Evolutionary conservation across 495 filamentous ascomycete genomes (phyloP).

Genomic region (Lophium mytilinum): DNA sequence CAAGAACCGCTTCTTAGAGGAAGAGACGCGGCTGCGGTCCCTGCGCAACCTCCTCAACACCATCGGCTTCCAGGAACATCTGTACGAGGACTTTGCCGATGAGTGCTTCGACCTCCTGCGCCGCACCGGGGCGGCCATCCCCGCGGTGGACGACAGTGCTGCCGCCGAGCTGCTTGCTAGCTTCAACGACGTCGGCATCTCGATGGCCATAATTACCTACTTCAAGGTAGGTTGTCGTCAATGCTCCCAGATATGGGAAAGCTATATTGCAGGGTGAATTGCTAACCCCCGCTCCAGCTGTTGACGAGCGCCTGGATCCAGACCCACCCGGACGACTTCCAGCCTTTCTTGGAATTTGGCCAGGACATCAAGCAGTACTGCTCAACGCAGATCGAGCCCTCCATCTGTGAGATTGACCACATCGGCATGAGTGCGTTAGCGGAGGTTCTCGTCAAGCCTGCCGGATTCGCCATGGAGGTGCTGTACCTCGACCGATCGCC

Average conservation of each 20-base stretch:
- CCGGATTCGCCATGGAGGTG: constrained; percentile 74
- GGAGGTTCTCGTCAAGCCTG: constrained; percentile 72
- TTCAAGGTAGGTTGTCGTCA: constrained; percentile 43
- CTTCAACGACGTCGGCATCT: constrained; percentile 64
- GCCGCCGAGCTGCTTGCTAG: constrained; percentile 55
- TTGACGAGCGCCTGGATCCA: constrained; percentile 86
- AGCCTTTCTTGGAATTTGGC: constrained; percentile 53
- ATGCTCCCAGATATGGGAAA: neutral
- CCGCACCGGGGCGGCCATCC: constrained; percentile 44
- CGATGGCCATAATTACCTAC: constrained; percentile 67
- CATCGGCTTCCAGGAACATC: constrained; percentile 55
- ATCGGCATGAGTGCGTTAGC: constrained; percentile 68
- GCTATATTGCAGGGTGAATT: constrained; percentile 23
- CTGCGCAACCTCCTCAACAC: constrained; percentile 61
- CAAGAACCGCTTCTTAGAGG: constrained; percentile 53
- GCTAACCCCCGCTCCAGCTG: constrained; percentile 42
- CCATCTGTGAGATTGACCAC: constrained; percentile 80
- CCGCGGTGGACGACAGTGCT: constrained; percentile 40
- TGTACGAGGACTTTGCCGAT: constrained; percentile 79
- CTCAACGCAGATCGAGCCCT: constrained; percentile 58
- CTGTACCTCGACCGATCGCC: constrained; percentile 85
- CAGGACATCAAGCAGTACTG: constrained; percentile 63
- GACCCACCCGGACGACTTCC: constrained; percentile 57
- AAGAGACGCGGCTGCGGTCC: constrained; percentile 61
- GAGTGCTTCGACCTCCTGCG: constrained; percentile 60